Conservation (phyloP, 1,139 yeast species). For the Yamadazyma atmosphaerica region DNA sequence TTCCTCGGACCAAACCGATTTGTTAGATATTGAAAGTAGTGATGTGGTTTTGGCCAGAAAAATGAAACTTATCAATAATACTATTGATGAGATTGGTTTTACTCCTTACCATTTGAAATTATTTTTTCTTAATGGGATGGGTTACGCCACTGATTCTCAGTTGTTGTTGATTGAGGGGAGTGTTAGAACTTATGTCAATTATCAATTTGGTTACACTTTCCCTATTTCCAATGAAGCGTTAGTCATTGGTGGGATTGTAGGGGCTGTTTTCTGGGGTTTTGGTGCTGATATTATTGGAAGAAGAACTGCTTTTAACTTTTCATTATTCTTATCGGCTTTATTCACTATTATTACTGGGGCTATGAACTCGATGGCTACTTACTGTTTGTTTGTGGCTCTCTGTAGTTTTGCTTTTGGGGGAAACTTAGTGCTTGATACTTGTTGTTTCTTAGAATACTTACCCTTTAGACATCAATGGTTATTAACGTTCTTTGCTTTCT, state of each 20-base stretch:
- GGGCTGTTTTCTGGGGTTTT: constrained; percentile 59
- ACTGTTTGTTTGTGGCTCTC: constrained; percentile 49
- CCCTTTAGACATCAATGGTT: constrained; percentile 56
- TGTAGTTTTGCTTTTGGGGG: constrained; percentile 57
- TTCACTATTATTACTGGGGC: constrained; percentile 57
- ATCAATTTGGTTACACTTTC: constrained; percentile 38
- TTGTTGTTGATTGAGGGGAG: constrained; percentile 42
- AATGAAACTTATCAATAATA: constrained; percentile 30
- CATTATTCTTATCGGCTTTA: constrained; percentile 49
- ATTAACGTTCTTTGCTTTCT: constrained; percentile 55
- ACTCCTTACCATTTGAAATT: constrained; percentile 35
- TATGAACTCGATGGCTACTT: constrained; percentile 46
- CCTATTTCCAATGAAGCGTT: constrained; percentile 30
- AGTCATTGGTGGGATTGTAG: constrained; percentile 51
- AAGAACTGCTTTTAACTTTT: constrained; percentile 53
- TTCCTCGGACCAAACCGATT: constrained; percentile 18
- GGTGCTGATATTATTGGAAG: constrained; percentile 63
- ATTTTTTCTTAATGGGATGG: constrained; percentile 56
- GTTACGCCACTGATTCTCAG: constrained; percentile 64
- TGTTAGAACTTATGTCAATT: constrained; percentile 40
- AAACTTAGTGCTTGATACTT: constrained; percentile 59
- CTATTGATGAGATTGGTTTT: constrained; percentile 39
- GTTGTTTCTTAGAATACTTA: constrained; percentile 58
- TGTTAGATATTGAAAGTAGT: constrained; percentile 25
- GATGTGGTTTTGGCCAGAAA: constrained; percentile 26